Percentiles rank a stretch among this genome's conserved stretches.
phyloP scores from a whole-genome alignment of 352 stramenopile genomes.

The Phytophthora cajani region DNA sequence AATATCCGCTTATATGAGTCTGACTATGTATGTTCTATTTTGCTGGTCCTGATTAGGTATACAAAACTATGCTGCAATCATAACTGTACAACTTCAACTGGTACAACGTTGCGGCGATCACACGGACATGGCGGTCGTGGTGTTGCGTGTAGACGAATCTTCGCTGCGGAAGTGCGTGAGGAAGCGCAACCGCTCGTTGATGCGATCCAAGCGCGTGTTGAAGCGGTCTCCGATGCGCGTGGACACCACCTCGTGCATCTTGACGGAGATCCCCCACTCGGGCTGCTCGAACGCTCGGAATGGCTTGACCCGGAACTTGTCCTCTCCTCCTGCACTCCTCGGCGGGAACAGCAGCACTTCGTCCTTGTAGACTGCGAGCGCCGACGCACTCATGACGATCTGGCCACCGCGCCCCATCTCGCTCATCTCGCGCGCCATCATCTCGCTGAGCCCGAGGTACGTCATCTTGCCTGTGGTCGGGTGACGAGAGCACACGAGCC shows the following conservation, averaged over 20 bases:
- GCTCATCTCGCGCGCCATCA: conserved; percentile 72
- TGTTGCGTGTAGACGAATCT: conserved; percentile 21
- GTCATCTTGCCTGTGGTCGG: conserved; percentile 82
- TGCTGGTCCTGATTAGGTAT: background rate
- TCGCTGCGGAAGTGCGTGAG: conserved; percentile 36
- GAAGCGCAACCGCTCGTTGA: conserved; percentile 26
- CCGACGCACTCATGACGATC: conserved; percentile 70
- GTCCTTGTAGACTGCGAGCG: conserved; percentile 50
- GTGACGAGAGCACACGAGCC: conserved; percentile 71
- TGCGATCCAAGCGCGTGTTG: conserved; percentile 19
- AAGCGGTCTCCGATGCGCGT: conserved; percentile 52
- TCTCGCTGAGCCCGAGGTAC: conserved; percentile 72
- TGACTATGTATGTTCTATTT: background rate
- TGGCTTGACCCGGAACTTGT: conserved; percentile 41
- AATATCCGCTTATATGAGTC: background rate
- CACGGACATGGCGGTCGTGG: background rate
- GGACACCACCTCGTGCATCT: conserved; percentile 51
- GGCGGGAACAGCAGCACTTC: conserved; percentile 35
- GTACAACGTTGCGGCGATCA: background rate
- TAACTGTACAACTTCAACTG: conserved; percentile 20
- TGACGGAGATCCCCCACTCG: conserved; percentile 47
- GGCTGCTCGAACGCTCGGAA: conserved; percentile 43
- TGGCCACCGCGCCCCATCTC: conserved; percentile 72
- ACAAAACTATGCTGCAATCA: background rate
- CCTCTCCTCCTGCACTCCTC: conserved; percentile 7